These are phyloP conservation scores for Favolaschia claudopus DNA, from an alignment of 768 basidiomycete genomes.

Conservation along the genomic window DNA sequence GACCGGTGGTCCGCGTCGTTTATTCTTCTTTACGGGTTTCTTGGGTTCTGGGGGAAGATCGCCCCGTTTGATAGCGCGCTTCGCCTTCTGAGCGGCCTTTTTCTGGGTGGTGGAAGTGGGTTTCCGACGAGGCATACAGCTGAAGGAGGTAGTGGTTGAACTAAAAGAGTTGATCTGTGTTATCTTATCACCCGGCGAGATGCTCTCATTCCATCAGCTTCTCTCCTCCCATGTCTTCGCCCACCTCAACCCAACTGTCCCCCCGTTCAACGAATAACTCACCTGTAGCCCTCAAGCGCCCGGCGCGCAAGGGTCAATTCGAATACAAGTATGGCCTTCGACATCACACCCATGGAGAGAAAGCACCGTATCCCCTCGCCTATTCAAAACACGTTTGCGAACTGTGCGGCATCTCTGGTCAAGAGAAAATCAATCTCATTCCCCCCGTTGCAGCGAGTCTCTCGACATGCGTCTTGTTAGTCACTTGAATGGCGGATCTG, in stretches of 20 bases:
- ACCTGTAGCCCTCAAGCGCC: slow-evolving; percentile 44
- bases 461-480: slow-evolving; percentile 59
- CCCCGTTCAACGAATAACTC: slow-evolving; percentile 29
- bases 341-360: slow-evolving; percentile 74
- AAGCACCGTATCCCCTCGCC: slow-evolving; percentile 81
- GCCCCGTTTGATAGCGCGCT: slow-evolving; percentile 87
- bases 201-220: slow-evolving; percentile 17
- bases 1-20: slow-evolving; percentile 33
- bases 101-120: slow-evolving; percentile 73
- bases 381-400: slow-evolving; percentile 75
- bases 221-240: slow-evolving; percentile 2
- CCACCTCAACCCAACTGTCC: slow-evolving; percentile 33
- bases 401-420: slow-evolving; percentile 54
- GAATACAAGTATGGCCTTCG: slow-evolving; percentile 64
- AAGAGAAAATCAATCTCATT: background rate
- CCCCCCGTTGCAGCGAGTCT: slow-evolving; percentile 51
- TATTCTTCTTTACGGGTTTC: slow-evolving; percentile 36
- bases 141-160: background rate
- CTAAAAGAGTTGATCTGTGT: background rate
- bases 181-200: slow-evolving; percentile 20
- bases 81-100: slow-evolving; percentile 76
- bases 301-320: slow-evolving; percentile 58
- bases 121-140: slow-evolving; percentile 54
- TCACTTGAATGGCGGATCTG: slow-evolving; percentile 57
- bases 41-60: slow-evolving; percentile 55